Conservation (phyloP, 495 filamentous ascomycete genomes). For the Letharia columbiana region DNA sequence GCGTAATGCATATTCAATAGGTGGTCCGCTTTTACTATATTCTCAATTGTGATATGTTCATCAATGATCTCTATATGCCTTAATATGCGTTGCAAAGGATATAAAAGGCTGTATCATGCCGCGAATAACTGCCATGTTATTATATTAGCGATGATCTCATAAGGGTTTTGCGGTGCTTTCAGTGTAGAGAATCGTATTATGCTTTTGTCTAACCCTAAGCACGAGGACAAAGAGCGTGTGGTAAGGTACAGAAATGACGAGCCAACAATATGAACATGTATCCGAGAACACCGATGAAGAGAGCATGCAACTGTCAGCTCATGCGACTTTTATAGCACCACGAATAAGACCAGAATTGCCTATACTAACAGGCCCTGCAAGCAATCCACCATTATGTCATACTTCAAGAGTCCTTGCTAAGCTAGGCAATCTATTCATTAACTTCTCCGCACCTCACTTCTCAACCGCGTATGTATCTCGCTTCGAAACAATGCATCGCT, state of each 20-base stretch:
- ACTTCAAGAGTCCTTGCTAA: slow-evolving; percentile 17
- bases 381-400: slow-evolving; percentile 14
- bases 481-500: slow-evolving; percentile 15
- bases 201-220: slow-evolving; percentile 13
- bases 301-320: slow-evolving; percentile 9
- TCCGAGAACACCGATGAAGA: slow-evolving; percentile 12
- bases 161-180: not conserved
- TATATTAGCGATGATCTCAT: not conserved
- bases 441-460: slow-evolving; percentile 1
- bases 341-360: slow-evolving; percentile 3
- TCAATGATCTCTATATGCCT: too few species aligned
- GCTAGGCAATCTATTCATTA: slow-evolving; percentile 18
- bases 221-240: slow-evolving; percentile 6
- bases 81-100: not conserved
- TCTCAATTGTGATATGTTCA: not conserved
- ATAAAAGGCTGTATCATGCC: not conserved
- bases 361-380: slow-evolving; percentile 3
- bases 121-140: not conserved
- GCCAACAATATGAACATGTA: slow-evolving; percentile 16
- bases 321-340: slow-evolving; percentile 13
- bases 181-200: slow-evolving; percentile 12
- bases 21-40: not conserved
- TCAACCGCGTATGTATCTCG: slow-evolving; percentile 10
- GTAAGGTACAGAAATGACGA: slow-evolving; percentile 15
- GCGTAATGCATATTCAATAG: not conserved